Evolutionary conservation across 768 basidiomycete genomes (phyloP).

Genomic region (Sutorius australiensis): DNA sequence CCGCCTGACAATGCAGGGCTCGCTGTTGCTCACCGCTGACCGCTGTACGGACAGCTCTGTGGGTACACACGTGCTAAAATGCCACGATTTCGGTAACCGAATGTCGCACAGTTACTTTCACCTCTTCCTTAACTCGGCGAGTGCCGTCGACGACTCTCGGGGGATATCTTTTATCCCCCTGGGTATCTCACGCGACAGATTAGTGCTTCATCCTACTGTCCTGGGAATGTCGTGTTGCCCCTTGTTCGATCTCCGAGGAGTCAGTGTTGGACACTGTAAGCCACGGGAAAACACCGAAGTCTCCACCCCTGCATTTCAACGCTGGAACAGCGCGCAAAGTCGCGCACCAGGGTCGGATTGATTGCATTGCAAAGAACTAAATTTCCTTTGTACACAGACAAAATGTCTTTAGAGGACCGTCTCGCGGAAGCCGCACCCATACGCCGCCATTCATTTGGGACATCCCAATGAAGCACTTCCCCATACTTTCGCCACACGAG

Average conservation of each 20-base stretch:
- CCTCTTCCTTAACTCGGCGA: constrained; percentile 13
- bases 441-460: constrained; percentile 1
- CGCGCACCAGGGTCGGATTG: constrained; percentile 9
- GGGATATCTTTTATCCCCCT: constrained; percentile 16
- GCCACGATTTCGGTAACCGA: background rate
- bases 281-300: constrained; percentile 4
- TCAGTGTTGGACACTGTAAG: constrained; percentile 7
- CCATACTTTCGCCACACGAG: constrained; percentile 5
- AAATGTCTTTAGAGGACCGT: background rate
- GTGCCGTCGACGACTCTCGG: constrained; percentile 12
- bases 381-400: background rate
- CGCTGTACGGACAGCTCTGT: background rate
- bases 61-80: constrained; percentile 1
- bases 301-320: constrained; percentile 6
- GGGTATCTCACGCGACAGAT: constrained; percentile 21
- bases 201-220: constrained; percentile 13
- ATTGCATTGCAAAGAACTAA: constrained; percentile 11
- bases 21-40: background rate
- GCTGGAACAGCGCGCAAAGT: constrained; percentile 5
- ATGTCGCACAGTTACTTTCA: constrained; percentile 3
- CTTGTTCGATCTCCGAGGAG: constrained; percentile 28
- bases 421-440: background rate
- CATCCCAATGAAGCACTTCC: constrained; percentile 2
- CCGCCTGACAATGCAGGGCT: background rate
- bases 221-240: constrained; percentile 8